Percentiles rank a stretch among this genome's conserved stretches.
These are phyloP conservation scores for Arthromyces matolae DNA, from an alignment of 768 basidiomycete genomes.

Conservation along the genomic window DNA sequence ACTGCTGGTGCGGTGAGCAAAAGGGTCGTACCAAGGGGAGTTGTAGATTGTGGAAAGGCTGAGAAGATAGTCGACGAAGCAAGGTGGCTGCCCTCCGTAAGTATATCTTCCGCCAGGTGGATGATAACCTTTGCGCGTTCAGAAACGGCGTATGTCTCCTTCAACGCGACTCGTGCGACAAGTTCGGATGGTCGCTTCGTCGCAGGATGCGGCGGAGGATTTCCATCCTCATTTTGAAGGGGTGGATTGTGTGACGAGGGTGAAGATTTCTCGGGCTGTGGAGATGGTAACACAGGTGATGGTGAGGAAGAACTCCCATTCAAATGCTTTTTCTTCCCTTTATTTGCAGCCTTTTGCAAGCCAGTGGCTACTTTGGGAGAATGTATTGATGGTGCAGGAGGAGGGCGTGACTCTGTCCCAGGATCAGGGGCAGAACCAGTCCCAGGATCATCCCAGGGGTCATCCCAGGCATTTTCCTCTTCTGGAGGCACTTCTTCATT, in stretches of 20 bases:
- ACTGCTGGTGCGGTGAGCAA: slow-evolving; percentile 58
- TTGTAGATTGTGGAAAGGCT: slow-evolving; percentile 26
- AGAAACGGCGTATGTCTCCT: slow-evolving; percentile 62
- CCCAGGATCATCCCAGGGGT: slow-evolving; percentile 61
- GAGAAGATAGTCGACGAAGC: slow-evolving; percentile 51
- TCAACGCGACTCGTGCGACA: slow-evolving; percentile 22
- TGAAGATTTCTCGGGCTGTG: slow-evolving; percentile 8
- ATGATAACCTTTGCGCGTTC: slow-evolving; percentile 51
- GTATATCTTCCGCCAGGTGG: slow-evolving; percentile 53
- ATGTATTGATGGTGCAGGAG: slow-evolving; percentile 28
- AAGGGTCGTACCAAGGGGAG: slow-evolving; percentile 50
- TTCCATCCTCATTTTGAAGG: slow-evolving; percentile 5
- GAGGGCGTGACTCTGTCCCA: slow-evolving; percentile 23
- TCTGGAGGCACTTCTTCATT: slow-evolving; percentile 37
- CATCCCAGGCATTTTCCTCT: slow-evolving; percentile 56
- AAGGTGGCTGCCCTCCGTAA: slow-evolving; percentile 67
- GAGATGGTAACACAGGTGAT: slow-evolving; percentile 19
- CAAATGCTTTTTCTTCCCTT: slow-evolving; percentile 41
- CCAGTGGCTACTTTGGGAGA: slow-evolving; percentile 54
- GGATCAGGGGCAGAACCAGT: slow-evolving; percentile 19
- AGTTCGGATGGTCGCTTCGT: slow-evolving; percentile 26
- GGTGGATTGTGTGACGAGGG: slow-evolving; percentile 7
- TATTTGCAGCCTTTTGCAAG: slow-evolving; percentile 54
- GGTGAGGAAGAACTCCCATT: slow-evolving; percentile 28
- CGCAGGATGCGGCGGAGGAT: slow-evolving; percentile 16